Evolutionary conservation across 2,329 filamentous ascomycete species (phyloP).

Genomic region (Eurotiales sp.): DNA sequence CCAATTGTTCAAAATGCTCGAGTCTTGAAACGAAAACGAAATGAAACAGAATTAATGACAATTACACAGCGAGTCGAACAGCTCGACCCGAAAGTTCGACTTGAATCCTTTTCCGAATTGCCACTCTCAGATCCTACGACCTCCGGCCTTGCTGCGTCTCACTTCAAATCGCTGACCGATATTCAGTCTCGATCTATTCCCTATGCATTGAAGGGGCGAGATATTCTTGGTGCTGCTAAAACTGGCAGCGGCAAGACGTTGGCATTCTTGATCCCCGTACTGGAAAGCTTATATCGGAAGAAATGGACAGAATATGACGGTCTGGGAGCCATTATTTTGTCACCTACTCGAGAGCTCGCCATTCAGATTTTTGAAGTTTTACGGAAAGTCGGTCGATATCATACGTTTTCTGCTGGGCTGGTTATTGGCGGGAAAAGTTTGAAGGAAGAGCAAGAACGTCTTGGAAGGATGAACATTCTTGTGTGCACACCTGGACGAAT

Average conservation of each 20-base stretch:
- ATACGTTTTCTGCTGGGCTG: constrained; percentile 86
- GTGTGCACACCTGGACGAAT: constrained; percentile 94
- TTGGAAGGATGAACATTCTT: constrained; percentile 92
- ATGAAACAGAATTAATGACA: constrained; percentile 40
- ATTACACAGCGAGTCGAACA: constrained; percentile 43
- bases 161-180: constrained; percentile 87
- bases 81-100: constrained; percentile 45
- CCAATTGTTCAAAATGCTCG: constrained; percentile 24
- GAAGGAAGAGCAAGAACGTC: constrained; percentile 77
- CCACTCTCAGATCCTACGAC: constrained; percentile 80
- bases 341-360: constrained; percentile 89
- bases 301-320: constrained; percentile 91
- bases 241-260: constrained; percentile 95
- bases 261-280: constrained; percentile 83
- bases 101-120: constrained; percentile 73
- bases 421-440: constrained; percentile 91
- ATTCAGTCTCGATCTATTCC: constrained; percentile 89
- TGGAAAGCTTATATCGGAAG: constrained; percentile 85
- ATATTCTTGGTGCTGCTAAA: constrained; percentile 92
- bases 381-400: constrained; percentile 81
- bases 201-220: constrained; percentile 75
- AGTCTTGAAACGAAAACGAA: constrained; percentile 45
- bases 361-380: constrained; percentile 97
- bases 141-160: constrained; percentile 74
- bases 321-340: constrained; percentile 85